Evolutionary conservation across 257 asterid species (phyloP).

Genomic region (Striga asiatica): DNA sequence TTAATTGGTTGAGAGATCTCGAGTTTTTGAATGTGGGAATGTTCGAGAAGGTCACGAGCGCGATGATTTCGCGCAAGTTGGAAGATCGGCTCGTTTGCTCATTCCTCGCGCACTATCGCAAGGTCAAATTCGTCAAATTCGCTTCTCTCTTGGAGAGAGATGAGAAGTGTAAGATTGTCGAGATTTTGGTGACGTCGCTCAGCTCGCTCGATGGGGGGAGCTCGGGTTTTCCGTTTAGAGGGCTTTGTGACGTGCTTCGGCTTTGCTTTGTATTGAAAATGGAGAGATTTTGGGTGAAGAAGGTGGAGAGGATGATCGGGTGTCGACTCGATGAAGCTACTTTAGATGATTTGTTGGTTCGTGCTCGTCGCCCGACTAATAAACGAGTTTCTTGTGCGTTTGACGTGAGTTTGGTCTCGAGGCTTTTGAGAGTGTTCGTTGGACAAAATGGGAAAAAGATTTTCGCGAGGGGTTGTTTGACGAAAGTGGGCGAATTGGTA

Average conservation of each 20-base stretch:
- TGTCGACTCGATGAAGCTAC: constrained; percentile 43
- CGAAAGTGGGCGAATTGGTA: constrained; percentile 36
- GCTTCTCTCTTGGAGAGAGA: constrained; percentile 1
- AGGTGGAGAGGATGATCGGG: constrained; percentile 39
- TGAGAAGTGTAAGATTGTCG: constrained; percentile 21
- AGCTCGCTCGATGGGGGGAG: constrained; percentile 20
- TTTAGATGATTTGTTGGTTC: constrained; percentile 45
- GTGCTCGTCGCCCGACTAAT: constrained; percentile 18
- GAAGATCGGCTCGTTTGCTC: constrained; percentile 29
- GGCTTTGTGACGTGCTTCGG: constrained; percentile 30
- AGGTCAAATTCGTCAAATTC: constrained; percentile 13
- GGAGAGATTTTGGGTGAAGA: constrained; percentile 12
- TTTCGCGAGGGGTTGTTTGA: constrained; percentile 20
- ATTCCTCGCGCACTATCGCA: constrained; percentile 35
- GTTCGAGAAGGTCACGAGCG: constrained; percentile 21
- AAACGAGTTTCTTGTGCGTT: constrained; percentile 31
- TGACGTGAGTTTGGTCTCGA: constrained; percentile 33
- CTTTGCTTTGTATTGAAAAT: constrained; percentile 18
- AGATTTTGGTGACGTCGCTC: constrained; percentile 23
- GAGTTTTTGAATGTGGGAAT: constrained; percentile 27
- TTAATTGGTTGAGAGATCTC: constrained; percentile 37
- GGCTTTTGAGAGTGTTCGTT: constrained; percentile 30
- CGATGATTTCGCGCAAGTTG: constrained; percentile 27
- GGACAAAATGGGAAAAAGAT: neutral
- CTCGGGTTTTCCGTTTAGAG: constrained; percentile 24